Evolutionary conservation across 2,329 filamentous ascomycete species (phyloP).

Genomic region (Pseudogymnoascus sp.): DNA sequence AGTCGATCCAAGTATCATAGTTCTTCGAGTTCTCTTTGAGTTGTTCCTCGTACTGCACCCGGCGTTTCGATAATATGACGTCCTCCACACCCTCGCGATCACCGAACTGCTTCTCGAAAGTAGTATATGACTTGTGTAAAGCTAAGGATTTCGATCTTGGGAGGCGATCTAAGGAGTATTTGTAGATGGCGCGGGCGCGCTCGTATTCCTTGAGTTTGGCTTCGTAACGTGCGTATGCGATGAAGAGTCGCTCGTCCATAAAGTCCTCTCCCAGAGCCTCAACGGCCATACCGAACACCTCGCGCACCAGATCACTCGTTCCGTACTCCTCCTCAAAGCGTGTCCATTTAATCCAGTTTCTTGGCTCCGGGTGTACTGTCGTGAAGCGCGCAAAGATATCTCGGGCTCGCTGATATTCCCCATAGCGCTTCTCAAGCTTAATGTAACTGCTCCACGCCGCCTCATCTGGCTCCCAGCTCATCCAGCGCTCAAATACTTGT

Average conservation of each 20-base stretch:
- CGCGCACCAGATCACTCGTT: constrained; percentile 82
- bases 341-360: constrained; percentile 99
- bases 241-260: constrained; percentile 92
- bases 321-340: constrained; percentile 95
- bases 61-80: constrained; percentile 87
- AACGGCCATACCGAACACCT: constrained; percentile 83
- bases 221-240: constrained; percentile 92
- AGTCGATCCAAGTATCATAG: constrained; percentile 97
- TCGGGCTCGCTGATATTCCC: constrained; percentile 83
- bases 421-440: constrained; percentile 92
- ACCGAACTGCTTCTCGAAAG: constrained; percentile 97
- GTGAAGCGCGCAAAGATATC: constrained; percentile 88
- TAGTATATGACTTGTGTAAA: constrained; percentile 90
- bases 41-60: constrained; percentile 90
- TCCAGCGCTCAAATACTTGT: constrained; percentile 95
- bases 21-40: constrained; percentile 92
- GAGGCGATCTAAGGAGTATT: constrained; percentile 87
- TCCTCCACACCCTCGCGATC: constrained; percentile 91
- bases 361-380: constrained; percentile 84
- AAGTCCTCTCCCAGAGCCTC: constrained; percentile 90
- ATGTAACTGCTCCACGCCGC: constrained; percentile 94
- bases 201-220: constrained; percentile 93
- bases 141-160: constrained; percentile 77
- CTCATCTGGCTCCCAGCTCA: constrained; percentile 97
- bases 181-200: constrained; percentile 89